Conservation (phyloP, 495 filamentous ascomycete species). For the Letharia lupina region DNA sequence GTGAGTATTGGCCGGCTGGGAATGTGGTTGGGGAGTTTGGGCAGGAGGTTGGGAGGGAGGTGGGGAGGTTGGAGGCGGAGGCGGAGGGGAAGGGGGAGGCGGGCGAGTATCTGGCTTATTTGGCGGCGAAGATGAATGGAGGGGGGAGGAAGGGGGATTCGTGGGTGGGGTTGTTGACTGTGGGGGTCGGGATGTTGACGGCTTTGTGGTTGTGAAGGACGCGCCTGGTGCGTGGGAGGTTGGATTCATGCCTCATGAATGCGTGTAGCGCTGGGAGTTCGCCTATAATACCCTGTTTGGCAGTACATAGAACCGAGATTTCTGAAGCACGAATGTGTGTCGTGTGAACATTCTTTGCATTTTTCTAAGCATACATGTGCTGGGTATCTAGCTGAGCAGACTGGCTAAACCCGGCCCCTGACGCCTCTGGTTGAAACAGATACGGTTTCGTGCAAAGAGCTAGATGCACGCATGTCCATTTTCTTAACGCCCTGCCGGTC, state of each 20-base stretch:
- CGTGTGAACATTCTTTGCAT: neutral
- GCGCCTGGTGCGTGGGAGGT: neutral
- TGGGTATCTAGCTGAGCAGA: neutral
- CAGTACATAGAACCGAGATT: neutral
- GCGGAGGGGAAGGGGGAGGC: neutral
- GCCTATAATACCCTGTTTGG: neutral
- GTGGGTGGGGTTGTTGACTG: neutral
- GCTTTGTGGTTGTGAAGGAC: neutral
- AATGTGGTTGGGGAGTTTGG: conserved; percentile 58
- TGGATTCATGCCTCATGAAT: neutral
- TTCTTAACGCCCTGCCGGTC: neutral
- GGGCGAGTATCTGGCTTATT: neutral
- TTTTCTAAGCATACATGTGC: neutral
- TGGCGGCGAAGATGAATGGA: conserved; percentile 9
- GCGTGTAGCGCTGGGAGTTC: neutral
- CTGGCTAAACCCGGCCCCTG: neutral
- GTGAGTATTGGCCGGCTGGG: conserved; percentile 69
- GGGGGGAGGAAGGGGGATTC: neutral
- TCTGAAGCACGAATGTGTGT: neutral
- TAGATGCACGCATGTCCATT: neutral
- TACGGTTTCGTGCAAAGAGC: neutral
- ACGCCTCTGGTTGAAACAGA: neutral
- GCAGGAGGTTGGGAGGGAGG: conserved; percentile 37
- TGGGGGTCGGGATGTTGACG: neutral
- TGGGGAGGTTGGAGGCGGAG: neutral